Base-by-base conservation (phyloP, 306 rosid species). In the Begonia loranthoides region DNA sequence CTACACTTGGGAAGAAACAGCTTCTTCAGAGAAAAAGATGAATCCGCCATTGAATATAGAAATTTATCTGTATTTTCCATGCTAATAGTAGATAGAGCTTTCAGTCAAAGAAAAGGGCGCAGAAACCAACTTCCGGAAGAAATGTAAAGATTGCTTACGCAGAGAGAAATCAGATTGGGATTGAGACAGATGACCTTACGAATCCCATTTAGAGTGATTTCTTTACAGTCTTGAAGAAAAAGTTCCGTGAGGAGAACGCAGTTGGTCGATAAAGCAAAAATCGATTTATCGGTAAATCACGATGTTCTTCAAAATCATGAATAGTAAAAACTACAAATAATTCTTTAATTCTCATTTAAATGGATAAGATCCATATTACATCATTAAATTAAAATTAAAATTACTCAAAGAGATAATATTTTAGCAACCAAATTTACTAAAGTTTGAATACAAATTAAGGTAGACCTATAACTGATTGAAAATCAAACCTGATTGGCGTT, bases 11-110 rank as follows among this genome's bases (percentile, higher is more conserved):
- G 55, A n/a, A 83, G 76, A 24, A 61, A 49, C 24, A 87, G 75
- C 66, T 76, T 80, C 59, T 54, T 75, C 64, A 83, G 12, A 40
- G 94, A 80, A 45, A 78, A 70, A 60, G 59, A 28, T 41, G 68
- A 65, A 49, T 59, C 78, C 6, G 80, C 84, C 2, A 87, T 17
- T 11, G 59, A 62, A 21, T 40, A 43, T 2, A 87, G 84, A 48
- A 78, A 56, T 28, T 69, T 73, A 59, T 83, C 4, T 0, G 67
- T 68, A 7, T 5, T n/a, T 1, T 60, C 54, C n/a, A 87, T 58
- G 43, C 75, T 74, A 55, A 87, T 55, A 58, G 52, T 50, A 15
- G 44, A 62, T 19, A 87, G 63, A 13, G 57, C 59, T 47, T 65
- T 65, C 62, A 68, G 28, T 15, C 58, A 56, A 17, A 12, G 24